A percentile compares a stretch with the other conserved stretches of the same genome.
Evolutionary conservation across 192 early-diverging fungal species (phyloP).

Genomic region (Coemansia sp.): DNA sequence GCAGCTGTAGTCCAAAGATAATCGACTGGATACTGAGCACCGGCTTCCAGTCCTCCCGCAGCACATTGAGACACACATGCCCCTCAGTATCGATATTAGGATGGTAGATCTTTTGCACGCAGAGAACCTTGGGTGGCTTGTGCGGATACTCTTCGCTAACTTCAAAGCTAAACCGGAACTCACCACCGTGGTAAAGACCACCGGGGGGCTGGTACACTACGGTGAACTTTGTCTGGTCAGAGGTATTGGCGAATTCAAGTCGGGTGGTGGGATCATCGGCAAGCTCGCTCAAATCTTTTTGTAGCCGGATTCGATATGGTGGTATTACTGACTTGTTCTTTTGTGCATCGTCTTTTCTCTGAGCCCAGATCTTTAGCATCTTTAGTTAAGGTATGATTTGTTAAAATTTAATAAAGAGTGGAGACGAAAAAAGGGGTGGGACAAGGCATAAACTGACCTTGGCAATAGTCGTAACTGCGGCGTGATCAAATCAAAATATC

Average conservation of each 20-base stretch:
- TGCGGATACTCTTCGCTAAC: conserved; percentile 91
- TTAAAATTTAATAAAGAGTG: not conserved
- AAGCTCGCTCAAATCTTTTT: conserved; percentile 91
- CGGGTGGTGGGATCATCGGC: conserved; percentile 66
- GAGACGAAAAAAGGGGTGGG: not conserved
- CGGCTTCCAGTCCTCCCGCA: conserved; percentile 99
- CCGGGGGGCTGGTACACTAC: conserved; percentile 81
- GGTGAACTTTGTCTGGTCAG: conserved; percentile 80
- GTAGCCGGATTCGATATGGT: conserved; percentile 85
- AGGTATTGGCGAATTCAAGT: conserved; percentile 74
- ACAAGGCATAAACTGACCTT: not conserved
- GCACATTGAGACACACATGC: conserved; percentile 94
- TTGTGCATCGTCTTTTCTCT: conserved; percentile 77
- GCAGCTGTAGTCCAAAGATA: conserved; percentile 85
- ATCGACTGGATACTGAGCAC: conserved; percentile 92
- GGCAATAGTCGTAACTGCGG: not conserved
- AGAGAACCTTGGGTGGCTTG: conserved; percentile 90
- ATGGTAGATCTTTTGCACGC: conserved; percentile 91
- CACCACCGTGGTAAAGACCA: conserved; percentile 83
- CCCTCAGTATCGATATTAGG: conserved; percentile 97
- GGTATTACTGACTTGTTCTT: conserved; percentile 76
- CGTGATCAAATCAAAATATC: not conserved
- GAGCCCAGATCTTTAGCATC: conserved; percentile 88
- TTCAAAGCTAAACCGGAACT: conserved; percentile 79
- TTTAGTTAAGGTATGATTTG: not conserved